These are phyloP conservation scores for Brassica carinata DNA, from an alignment of 345 rosid genomes.

Conservation along the genomic window DNA sequence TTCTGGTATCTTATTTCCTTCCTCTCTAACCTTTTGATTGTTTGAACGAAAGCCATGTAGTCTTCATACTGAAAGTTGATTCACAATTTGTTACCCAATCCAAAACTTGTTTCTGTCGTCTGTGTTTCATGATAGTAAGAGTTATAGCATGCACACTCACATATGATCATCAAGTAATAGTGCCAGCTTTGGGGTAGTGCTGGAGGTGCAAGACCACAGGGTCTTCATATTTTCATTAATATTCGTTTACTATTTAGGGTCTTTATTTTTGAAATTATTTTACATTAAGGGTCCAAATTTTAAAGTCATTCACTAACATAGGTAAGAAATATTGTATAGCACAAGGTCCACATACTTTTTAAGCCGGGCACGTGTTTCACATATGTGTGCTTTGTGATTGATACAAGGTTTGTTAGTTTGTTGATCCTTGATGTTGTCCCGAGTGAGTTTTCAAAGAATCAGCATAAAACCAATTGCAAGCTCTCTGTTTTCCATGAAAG, in stretches of 20 bases:
- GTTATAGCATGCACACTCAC: too few species aligned
- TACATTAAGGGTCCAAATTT: not conserved
- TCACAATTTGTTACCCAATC: too few species aligned
- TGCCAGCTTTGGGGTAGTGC: not conserved
- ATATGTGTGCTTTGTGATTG: not conserved
- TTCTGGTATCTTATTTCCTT: too few species aligned
- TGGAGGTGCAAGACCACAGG: too few species aligned
- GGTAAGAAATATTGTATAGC: not conserved
- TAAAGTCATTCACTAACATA: not conserved
- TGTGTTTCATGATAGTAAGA: too few species aligned
- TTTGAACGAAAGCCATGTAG: too few species aligned
- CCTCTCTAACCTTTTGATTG: too few species aligned
- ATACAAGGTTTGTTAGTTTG: not conserved
- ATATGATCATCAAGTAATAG: not conserved
- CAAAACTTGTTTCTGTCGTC: too few species aligned
- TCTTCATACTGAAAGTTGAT: too few species aligned
- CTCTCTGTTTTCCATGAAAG: not conserved
- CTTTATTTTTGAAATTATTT: not conserved
- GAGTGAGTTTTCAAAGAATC: constrained; percentile 5
- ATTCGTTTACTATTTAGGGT: not conserved
- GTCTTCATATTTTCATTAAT: not conserved
- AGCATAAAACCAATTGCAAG: not conserved
- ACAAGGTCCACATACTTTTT: not conserved
- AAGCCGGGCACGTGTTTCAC: not conserved
- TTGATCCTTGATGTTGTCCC: not conserved